Percentiles rank a stretch among this genome's conserved stretches.
These are phyloP conservation scores for Fraxinus latifolia DNA, from an alignment of 305 asterid species.

Conservation along the genomic window DNA sequence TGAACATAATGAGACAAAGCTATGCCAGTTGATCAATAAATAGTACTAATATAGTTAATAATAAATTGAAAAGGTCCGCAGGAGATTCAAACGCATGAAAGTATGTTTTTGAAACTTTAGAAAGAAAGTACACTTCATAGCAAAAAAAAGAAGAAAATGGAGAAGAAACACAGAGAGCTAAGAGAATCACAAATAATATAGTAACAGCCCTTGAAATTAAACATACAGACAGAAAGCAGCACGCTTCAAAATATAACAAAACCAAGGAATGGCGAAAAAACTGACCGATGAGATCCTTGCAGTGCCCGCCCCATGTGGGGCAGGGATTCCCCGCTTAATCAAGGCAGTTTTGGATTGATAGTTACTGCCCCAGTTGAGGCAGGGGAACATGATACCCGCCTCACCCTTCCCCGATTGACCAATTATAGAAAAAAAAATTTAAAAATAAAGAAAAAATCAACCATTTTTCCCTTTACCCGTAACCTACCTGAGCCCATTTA, in stretches of 20 bases:
- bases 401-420: not conserved
- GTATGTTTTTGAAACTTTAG: not conserved
- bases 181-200: not conserved
- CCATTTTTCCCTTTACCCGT: not conserved
- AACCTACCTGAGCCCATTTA: not conserved
- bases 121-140: not conserved
- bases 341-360: not conserved
- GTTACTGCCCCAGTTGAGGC: not conserved
- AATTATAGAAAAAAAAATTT: not conserved
- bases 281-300: not conserved
- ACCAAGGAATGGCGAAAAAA: slow-evolving; percentile 7
- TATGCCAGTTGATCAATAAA: slow-evolving; percentile 12
- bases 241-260: not conserved
- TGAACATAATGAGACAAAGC: slow-evolving; percentile 20
- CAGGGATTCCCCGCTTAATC: not conserved
- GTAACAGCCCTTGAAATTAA: not conserved
- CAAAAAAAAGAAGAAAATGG: not conserved
- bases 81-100: not conserved
- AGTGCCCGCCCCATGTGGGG: not conserved
- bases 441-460: no score
- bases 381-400: not conserved
- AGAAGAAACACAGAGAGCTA: not conserved
- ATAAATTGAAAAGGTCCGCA: slow-evolving; percentile 12
- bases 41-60: not conserved
- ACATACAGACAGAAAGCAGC: not conserved